Conservation (phyloP, 2,329 filamentous ascomycete genomes). For the Lasiodiplodia sp. region DNA sequence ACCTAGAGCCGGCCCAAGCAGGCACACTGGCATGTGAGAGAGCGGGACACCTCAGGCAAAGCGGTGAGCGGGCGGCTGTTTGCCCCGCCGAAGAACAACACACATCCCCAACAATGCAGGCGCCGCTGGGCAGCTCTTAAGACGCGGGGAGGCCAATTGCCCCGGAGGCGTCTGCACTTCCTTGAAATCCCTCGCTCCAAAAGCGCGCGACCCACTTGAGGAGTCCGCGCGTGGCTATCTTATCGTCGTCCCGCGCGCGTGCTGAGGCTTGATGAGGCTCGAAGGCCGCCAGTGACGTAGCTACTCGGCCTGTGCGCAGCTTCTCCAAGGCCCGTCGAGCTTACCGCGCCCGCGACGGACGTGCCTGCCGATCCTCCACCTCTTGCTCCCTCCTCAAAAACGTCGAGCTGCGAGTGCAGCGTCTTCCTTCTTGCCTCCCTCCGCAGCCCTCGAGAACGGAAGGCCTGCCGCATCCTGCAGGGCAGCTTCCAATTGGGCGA, state of each 20-base stretch:
- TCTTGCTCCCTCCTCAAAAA: constrained; percentile 17
- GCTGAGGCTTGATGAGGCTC: constrained; percentile 22
- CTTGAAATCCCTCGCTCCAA: constrained; percentile 7
- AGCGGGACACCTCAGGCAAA: not conserved
- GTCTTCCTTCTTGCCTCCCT: not conserved
- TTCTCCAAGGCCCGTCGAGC: constrained; percentile 24
- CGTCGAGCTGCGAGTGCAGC: constrained; percentile 1
- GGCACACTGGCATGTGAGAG: constrained; percentile 4
- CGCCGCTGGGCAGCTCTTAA: constrained; percentile 7
- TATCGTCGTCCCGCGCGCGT: constrained; percentile 9
- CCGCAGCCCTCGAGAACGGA: constrained; percentile 3
- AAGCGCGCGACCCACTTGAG: constrained; percentile 7
- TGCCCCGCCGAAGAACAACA: constrained; percentile 25
- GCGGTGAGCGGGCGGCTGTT: constrained; percentile 15
- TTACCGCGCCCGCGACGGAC: constrained; percentile 26
- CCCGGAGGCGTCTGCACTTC: constrained; percentile 6
- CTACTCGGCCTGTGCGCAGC: constrained; percentile 22
- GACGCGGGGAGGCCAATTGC: constrained; percentile 10
- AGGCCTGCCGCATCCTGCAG: constrained; percentile 9
- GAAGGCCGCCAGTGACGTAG: constrained; percentile 26
- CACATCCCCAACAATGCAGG: constrained; percentile 23
- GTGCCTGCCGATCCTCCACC: constrained; percentile 30
- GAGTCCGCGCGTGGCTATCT: constrained; percentile 19
- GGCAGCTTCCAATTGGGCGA: constrained; percentile 22
- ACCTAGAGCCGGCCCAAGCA: not conserved